Evolutionary conservation across 306 rosid species (phyloP).

Genomic region (Prunus mira): DNA sequence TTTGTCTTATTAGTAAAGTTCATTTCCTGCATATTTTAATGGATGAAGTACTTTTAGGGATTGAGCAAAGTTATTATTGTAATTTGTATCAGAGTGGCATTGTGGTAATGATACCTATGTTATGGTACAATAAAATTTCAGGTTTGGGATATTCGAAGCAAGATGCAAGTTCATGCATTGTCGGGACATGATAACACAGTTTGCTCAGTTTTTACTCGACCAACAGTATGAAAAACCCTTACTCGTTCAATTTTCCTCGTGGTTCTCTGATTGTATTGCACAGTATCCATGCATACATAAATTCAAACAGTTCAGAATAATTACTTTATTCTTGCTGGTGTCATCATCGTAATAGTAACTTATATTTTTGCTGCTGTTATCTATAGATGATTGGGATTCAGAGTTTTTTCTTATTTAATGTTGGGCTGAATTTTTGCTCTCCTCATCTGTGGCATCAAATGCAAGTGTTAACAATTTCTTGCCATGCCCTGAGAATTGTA

Average conservation of each 20-base stretch:
- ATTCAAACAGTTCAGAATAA: background rate
- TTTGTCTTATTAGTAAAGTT: constrained; percentile 16
- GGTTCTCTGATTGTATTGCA: background rate
- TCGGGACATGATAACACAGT: constrained; percentile 97
- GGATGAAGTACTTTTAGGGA: constrained; percentile 13
- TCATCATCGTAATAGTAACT: background rate
- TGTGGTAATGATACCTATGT: background rate
- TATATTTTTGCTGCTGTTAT: background rate
- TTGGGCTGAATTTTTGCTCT: background rate
- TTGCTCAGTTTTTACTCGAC: constrained; percentile 93
- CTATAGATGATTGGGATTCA: background rate
- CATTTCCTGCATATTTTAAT: constrained; percentile 15
- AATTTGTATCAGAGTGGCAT: constrained; percentile 17
- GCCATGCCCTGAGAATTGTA: background rate
- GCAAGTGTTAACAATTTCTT: background rate
- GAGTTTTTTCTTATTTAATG: background rate
- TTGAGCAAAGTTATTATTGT: background rate
- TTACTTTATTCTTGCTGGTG: background rate
- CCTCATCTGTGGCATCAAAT: background rate
- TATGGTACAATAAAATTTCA: constrained; percentile 38
- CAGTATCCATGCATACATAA: background rate
- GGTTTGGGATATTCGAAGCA: constrained; percentile 99
- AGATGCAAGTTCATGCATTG: constrained; percentile 83
- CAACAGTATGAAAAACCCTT: constrained; percentile 58
- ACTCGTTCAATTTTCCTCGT: background rate